A percentile compares a stretch with the other conserved stretches of the same genome.
These are phyloP conservation scores for Akanthomyces muscarius DNA, from an alignment of 2,329 filamentous ascomycete genomes.

Conservation along the genomic window DNA sequence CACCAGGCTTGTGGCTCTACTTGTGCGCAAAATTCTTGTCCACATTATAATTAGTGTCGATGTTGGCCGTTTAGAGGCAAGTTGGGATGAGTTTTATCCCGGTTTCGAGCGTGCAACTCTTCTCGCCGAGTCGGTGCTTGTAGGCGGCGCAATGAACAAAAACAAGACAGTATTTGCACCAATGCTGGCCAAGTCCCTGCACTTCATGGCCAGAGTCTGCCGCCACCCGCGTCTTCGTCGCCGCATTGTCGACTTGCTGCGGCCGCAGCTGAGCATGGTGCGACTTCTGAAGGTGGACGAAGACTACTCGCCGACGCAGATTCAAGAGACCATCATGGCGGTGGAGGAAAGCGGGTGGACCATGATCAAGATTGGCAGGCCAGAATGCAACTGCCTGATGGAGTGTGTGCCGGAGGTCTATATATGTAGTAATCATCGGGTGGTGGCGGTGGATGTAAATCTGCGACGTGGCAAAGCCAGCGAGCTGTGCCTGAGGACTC, in stretches of 20 bases:
- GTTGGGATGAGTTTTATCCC: no score
- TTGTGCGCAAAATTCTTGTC: no score
- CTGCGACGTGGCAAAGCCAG: not conserved
- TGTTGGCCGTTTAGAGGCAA: no score
- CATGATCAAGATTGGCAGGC: not conserved
- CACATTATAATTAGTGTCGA: no score
- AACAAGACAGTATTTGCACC: not conserved
- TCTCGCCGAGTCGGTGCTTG: no score
- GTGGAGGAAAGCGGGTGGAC: slow-evolving; percentile 1
- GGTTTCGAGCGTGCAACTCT: no score
- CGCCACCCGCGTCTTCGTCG: not conserved
- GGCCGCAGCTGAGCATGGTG: not conserved
- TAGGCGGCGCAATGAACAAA: no score
- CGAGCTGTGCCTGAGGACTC: not conserved
- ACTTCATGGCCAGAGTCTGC: not conserved
- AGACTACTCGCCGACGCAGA: slow-evolving; percentile 3
- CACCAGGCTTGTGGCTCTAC: no score
- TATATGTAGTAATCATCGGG: not conserved
- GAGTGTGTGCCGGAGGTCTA: not conserved
- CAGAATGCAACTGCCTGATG: not conserved
- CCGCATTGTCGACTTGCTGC: not conserved
- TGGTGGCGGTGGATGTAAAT: not conserved
- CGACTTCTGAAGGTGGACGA: not conserved
- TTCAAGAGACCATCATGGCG: not conserved
- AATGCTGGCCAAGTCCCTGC: not conserved